Base-by-base conservation (phyloP, 805 yeast species). In the Cyberlindnera mycetangii region DNA sequence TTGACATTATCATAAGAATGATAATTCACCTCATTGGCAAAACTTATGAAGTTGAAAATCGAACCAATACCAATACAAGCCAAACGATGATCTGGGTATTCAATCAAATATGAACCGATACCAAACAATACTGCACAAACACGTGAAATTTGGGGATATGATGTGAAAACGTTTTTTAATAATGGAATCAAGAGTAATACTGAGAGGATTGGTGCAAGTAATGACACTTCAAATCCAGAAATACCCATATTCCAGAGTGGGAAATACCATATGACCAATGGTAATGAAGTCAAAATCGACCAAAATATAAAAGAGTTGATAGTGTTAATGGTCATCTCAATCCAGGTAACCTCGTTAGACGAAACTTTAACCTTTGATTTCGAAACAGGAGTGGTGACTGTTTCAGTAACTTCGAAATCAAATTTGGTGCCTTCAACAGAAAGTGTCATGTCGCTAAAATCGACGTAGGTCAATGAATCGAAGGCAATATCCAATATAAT, bases 231-330 rank as follows among this genome's bases (percentile, higher is more conserved):
- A 62, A 86, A 90, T 4, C 99, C 99, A 2, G 96, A 85, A 36
- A 93, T 84, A 7, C 97, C 98, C 97, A 93, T 89, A 61, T 85
- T 78, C 99, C 99, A 93, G 50, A 93, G 71, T 10, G 99, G 99
- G 74, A 93, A 93, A 69, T 87, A 88, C 99, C 99, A 93, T 40
- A 93, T 81, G 59, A 93, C 81, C 45, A 93, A 75, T 35, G 89
- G 84, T 47, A 93, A 70, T 0, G 96, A 79, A 3, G 98, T 85
- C 34, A 80, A 51, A 18, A 82, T 81, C 0, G 97, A 74, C 97
- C 97, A 93, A 62, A 87, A 88, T 44, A 88, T 72, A 60, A 79
- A 83, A 4, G 92, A 74, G 60, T 90, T 89, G 57, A 78, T 59
- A 14, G 73, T 61, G 56, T 78, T 75, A 37, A 71, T 60, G 3